Conservation (phyloP, 2,329 filamentous ascomycete species). For the Tolypocladium pustulatum region DNA sequence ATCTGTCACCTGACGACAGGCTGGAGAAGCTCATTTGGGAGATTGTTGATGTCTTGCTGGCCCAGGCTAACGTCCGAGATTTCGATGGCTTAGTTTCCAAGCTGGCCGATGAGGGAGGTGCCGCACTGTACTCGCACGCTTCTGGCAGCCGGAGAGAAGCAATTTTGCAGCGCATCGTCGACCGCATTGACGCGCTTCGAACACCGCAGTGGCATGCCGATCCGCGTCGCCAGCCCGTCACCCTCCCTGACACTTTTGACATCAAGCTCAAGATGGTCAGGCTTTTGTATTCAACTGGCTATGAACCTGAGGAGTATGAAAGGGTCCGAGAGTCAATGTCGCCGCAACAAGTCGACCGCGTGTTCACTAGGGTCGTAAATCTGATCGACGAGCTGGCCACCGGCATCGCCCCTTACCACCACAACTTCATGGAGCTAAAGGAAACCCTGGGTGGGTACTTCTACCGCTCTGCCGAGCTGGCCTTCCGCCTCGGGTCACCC, state of each 20-base stretch:
- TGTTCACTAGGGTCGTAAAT: not conserved
- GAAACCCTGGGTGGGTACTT: not conserved
- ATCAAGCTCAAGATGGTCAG: not conserved
- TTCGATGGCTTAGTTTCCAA: not conserved
- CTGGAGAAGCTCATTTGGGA: not conserved
- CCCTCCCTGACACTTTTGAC: not conserved
- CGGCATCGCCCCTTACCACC: not conserved
- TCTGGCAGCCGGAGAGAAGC: not conserved
- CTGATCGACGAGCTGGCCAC: not conserved
- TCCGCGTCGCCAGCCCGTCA: not conserved
- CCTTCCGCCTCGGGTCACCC: not conserved
- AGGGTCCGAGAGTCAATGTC: not conserved
- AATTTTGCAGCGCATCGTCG: not conserved
- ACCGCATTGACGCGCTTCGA: not conserved
- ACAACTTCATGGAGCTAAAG: not conserved
- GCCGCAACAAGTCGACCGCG: not conserved
- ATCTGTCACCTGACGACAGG: not conserved
- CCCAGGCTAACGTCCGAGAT: not conserved
- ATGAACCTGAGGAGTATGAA: too few species aligned
- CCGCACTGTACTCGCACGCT: not conserved
- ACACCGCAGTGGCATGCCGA: not conserved
- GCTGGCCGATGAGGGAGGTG: not conserved
- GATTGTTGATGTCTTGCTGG: not conserved
- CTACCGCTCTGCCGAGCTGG: not conserved
- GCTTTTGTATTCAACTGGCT: not conserved